A percentile compares a stretch with the other conserved stretches of the same genome.
phyloP scores from a whole-genome alignment of 2,329 filamentous ascomycete genomes.

The Ceratocystis diversiconidia region DNA sequence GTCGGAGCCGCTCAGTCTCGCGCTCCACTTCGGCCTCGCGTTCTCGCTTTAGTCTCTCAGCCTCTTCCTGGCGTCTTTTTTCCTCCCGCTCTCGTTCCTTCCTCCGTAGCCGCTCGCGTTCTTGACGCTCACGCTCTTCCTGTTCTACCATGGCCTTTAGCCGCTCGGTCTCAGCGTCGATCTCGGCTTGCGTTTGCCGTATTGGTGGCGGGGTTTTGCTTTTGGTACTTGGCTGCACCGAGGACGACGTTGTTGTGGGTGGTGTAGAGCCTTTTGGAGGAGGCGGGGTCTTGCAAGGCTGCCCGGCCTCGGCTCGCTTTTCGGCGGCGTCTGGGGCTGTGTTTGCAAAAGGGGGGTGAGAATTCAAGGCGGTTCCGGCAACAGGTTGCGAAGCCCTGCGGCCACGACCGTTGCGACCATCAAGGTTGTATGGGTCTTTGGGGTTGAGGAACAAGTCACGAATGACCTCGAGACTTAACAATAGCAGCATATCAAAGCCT shows the following conservation, averaged over 20 bases:
- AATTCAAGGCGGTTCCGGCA: slow-evolving; percentile 19
- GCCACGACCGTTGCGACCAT: slow-evolving; percentile 49
- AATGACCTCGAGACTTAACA: slow-evolving; percentile 49
- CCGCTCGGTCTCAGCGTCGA: slow-evolving; percentile 66
- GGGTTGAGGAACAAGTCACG: slow-evolving; percentile 51
- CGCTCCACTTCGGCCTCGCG: slow-evolving; percentile 55
- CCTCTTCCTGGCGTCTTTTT: slow-evolving; percentile 3
- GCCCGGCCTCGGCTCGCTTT: not conserved
- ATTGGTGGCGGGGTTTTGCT: slow-evolving; percentile 22
- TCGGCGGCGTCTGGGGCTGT: slow-evolving; percentile 16
- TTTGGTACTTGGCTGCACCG: slow-evolving; percentile 35
- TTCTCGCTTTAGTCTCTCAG: slow-evolving; percentile 46
- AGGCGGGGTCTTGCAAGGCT: not conserved
- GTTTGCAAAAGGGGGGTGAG: slow-evolving; percentile 28
- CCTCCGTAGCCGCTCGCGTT: slow-evolving; percentile 30
- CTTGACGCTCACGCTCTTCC: slow-evolving; percentile 41
- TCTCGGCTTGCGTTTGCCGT: slow-evolving; percentile 28
- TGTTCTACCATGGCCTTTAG: slow-evolving; percentile 44
- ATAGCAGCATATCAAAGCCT: slow-evolving; percentile 71
- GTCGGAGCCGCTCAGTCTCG: slow-evolving; percentile 70
- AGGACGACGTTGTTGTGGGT: slow-evolving; percentile 24
- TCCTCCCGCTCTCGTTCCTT: slow-evolving; percentile 31
- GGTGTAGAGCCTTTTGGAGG: slow-evolving; percentile 13
- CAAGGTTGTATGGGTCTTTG: slow-evolving; percentile 57
- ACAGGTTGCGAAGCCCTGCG: slow-evolving; percentile 15